phyloP scores from a whole-genome alignment of 2,329 filamentous ascomycete genomes.

The Lithohypha guttulata region DNA sequence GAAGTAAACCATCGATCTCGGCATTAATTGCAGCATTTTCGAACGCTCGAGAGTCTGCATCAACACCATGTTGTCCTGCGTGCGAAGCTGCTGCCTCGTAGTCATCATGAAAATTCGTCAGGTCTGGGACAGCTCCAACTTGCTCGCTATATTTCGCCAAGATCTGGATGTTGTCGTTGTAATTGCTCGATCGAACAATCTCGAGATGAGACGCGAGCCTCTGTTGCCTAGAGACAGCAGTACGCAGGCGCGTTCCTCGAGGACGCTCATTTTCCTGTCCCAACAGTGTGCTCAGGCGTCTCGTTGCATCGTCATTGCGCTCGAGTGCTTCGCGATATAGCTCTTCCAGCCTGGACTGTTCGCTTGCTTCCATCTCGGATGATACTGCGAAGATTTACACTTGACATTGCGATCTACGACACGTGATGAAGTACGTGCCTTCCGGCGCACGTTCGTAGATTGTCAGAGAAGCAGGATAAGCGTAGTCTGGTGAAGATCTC shows the following conservation, averaged over 20 bases:
- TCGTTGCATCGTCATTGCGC: not conserved
- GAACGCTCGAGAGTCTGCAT: too few species aligned
- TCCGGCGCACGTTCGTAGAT: too few species aligned
- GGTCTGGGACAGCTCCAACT: not conserved
- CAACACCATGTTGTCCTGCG: too few species aligned
- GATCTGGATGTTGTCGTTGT: constrained; percentile 1
- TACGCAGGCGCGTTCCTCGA: not conserved
- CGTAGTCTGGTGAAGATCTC: too few species aligned
- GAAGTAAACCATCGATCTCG: not conserved
- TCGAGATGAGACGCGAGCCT: constrained; percentile 2
- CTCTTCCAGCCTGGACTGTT: not conserved
- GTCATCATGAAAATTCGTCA: too few species aligned
- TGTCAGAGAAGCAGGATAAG: too few species aligned
- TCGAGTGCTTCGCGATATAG: not conserved
- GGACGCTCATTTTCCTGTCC: too few species aligned
- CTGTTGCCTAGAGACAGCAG: not conserved
- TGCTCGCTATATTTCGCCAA: not conserved
- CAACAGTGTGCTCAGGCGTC: not conserved
- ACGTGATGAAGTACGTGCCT: too few species aligned
- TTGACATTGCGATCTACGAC: too few species aligned
- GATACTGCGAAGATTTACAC: not conserved
- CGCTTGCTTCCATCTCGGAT: not conserved
- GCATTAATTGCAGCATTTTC: too few species aligned
- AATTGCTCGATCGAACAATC: not conserved
- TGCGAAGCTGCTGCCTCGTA: too few species aligned